Evolutionary conservation across 345 rosid genomes (phyloP), one percentile per base, ranked within the genome.

Genomic region (Camelina laxa): DNA sequence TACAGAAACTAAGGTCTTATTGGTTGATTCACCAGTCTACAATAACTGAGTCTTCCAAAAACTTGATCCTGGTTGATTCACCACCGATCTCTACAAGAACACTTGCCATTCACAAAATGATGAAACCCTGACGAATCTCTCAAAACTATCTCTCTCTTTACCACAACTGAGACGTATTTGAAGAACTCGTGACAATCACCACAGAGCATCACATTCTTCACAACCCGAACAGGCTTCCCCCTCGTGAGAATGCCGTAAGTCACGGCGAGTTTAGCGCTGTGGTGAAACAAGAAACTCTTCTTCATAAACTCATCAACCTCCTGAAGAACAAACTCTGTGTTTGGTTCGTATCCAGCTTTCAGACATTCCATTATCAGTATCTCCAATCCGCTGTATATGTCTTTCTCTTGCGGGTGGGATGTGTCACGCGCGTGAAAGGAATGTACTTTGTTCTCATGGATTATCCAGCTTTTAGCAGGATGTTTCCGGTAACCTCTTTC

Each of bases 51-150:
- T 27, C 30, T 27, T 27, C 30, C 63, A 69, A 64, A 15, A 24
- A 60, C 45, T 54, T 55, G 69, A 38, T 22, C 44, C 72, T 69
- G 33, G 21, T 64, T 65, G 14, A 59, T 71, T 87, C 80, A 90
- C 95, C 92, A 81, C 14, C 79, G 79, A 82, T 87, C 88, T 33
- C 77, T 86, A 84, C 97, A 91, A 4, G 87, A 88, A 76, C 98
- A 94, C 27, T 73, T 78, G 20, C 98, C 97, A 73, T 84, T 79
- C 6, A 82, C 79, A 71, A 94, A 86, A 51, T 69, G 72, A 81
- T 94, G 98, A 83, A 90, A 90, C 20, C 97, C 98, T 0, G 96
- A 91, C 24, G 92, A 31, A 75, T 94, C 97, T 82, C 98, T 84
- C 10, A 90, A 15, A 51, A 85, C 12, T 9, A 94, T 84, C 72